These are phyloP conservation scores for Porpolomopsis calyptriformis DNA, from an alignment of 768 basidiomycete species.

Conservation along the genomic window DNA sequence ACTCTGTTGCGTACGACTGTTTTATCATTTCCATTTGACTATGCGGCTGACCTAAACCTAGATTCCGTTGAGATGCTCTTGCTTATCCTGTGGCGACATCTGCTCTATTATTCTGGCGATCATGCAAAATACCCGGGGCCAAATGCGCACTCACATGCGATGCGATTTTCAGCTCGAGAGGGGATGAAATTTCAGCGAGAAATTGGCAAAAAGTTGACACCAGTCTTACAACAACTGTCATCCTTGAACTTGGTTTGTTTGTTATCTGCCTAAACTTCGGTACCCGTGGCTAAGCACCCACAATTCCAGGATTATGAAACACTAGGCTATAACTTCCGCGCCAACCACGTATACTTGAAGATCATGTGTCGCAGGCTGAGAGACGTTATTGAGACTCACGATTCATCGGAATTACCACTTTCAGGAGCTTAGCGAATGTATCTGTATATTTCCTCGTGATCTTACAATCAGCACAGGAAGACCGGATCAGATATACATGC, in stretches of 20 bases:
- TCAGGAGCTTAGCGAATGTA: background rate
- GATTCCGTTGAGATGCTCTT: conserved; percentile 71
- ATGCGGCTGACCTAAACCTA: conserved; percentile 16
- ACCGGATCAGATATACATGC: no score
- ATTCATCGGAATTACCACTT: conserved; percentile 1
- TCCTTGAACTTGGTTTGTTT: conserved; percentile 30
- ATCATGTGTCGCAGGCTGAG: conserved; percentile 64
- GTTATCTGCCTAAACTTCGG: conserved; percentile 11
- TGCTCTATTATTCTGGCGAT: conserved; percentile 50
- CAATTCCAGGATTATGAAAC: conserved; percentile 31
- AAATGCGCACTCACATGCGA: conserved; percentile 30
- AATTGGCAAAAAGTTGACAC: conserved; percentile 41
- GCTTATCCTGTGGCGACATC: conserved; percentile 71
- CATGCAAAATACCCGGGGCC: conserved; percentile 19
- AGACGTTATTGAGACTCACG: conserved; percentile 49
- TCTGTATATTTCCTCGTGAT: no score
- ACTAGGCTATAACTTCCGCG: conserved; percentile 44
- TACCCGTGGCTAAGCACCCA: conserved; percentile 4
- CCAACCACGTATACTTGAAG: conserved; percentile 61
- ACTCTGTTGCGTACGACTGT: conserved; percentile 42
- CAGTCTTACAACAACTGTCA: conserved; percentile 44
- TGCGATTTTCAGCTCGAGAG: conserved; percentile 47
- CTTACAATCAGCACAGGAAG: no score
- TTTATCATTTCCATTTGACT: background rate
- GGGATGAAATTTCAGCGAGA: conserved; percentile 54